Conservation (phyloP, 352 stramenopile species). For the Globisporangium apiculatum region DNA sequence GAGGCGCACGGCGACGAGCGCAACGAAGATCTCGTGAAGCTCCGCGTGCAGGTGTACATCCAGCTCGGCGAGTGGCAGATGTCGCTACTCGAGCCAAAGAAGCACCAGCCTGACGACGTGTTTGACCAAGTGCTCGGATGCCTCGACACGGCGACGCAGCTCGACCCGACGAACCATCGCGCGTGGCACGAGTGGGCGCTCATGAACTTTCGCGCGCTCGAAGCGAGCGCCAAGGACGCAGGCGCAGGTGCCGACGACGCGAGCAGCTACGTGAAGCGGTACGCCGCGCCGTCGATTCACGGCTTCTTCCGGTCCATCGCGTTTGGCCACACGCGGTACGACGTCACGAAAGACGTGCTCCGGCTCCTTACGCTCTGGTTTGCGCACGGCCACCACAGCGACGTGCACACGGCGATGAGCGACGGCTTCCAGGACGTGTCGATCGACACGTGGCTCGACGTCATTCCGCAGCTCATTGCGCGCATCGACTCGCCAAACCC, state of each 20-base stretch:
- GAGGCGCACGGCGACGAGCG: slow-evolving; percentile 56
- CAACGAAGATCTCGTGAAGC: slow-evolving; percentile 59
- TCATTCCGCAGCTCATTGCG: slow-evolving; percentile 97
- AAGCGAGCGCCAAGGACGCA: slow-evolving; percentile 47
- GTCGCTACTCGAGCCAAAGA: slow-evolving; percentile 59
- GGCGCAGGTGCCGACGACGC: slow-evolving; percentile 19
- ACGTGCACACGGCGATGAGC: slow-evolving; percentile 81
- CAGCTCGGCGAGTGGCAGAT: slow-evolving; percentile 84
- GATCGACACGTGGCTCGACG: slow-evolving; percentile 98
- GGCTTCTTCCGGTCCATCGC: slow-evolving; percentile 97
- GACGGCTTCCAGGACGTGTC: slow-evolving; percentile 90
- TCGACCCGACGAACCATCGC: slow-evolving; percentile 92
- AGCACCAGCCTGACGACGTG: slow-evolving; percentile 49
- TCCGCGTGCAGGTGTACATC: slow-evolving; percentile 84
- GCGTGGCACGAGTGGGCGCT: slow-evolving; percentile 98
- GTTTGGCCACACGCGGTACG: slow-evolving; percentile 92
- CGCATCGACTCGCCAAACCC: slow-evolving; percentile 80
- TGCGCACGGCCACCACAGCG: slow-evolving; percentile 90
- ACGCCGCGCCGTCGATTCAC: slow-evolving; percentile 92
- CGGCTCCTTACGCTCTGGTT: slow-evolving; percentile 99
- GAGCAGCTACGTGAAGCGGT: slow-evolving; percentile 36
- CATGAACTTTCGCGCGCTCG: slow-evolving; percentile 93
- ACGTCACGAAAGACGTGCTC: slow-evolving; percentile 96
- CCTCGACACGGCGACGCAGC: slow-evolving; percentile 70
- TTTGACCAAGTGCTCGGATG: slow-evolving; percentile 79